A percentile compares a stretch with the other conserved stretches of the same genome.
Evolutionary conservation across 495 filamentous ascomycete genomes (phyloP).

Genomic region (Trichoderma erinaceum): DNA sequence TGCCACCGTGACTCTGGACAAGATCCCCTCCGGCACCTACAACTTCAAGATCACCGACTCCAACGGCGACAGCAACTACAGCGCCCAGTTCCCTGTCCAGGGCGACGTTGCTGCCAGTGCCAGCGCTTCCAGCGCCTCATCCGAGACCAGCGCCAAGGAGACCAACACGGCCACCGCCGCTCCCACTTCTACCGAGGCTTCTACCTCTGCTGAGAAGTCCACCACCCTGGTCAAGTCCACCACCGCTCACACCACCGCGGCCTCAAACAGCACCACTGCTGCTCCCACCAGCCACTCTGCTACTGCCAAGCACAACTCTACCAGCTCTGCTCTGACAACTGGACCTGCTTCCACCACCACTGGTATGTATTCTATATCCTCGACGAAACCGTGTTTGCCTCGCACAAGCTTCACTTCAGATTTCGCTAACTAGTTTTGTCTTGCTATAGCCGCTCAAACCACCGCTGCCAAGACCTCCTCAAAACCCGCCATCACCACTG

Average conservation of each 20-base stretch:
- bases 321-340: conserved; percentile 17
- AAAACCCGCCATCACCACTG: conserved; percentile 15
- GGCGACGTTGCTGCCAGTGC: conserved; percentile 25
- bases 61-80: conserved; percentile 36
- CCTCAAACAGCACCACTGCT: conserved; percentile 18
- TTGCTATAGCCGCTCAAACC: neutral
- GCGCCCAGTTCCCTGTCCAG: conserved; percentile 28
- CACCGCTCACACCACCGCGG: conserved; percentile 21
- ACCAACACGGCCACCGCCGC: conserved; percentile 15
- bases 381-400: neutral
- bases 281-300: conserved; percentile 22
- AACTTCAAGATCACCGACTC: conserved; percentile 37
- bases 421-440: neutral
- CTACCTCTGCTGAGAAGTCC: conserved; percentile 20
- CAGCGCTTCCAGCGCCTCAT: conserved; percentile 18
- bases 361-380: neutral
- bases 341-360: conserved; percentile 23
- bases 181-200: conserved; percentile 18
- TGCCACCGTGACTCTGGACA: conserved; percentile 29
- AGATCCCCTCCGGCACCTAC: conserved; percentile 35
- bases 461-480: conserved; percentile 14
- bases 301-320: conserved; percentile 24
- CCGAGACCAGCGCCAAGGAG: conserved; percentile 21
- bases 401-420: conserved; percentile 7
- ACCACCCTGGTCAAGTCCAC: conserved; percentile 16